Base-by-base conservation (phyloP, 257 asterid species). In the Perilla frutescens region DNA sequence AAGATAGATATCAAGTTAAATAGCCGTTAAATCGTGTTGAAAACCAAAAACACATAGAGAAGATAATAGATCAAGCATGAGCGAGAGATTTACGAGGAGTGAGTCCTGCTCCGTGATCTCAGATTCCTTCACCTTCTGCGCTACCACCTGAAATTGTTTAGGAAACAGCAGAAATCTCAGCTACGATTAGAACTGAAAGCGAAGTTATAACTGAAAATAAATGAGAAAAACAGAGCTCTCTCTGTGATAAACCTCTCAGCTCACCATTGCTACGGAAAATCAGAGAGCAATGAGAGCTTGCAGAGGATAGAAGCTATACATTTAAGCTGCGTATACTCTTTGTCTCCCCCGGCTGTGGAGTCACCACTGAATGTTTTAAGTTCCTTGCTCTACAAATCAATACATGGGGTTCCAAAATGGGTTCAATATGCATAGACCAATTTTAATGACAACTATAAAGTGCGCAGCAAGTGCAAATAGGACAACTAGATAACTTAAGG, bases 81-180 rank as follows among this genome's bases (percentile, higher is more conserved):
- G 11, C 12, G 3, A 66, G 73, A 41, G 48, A 67, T 61, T 73
- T 81, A 91, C 97, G 10, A 94, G 89, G 59, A 94, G 97, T 14
- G 98, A 94, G 69, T 94, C 98, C 95, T 91, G 98, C 86, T 90
- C 96, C 2, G 97, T 91, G 68, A 94, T 90, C 86, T 91, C 97
- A 64, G 94, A 77, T 71, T 90, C 95, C 87, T 89, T 89, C 80
- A 94, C 79, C 74, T 88, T 86, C 84, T 94, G 98, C 11, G 91
- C 95, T 31, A 87, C 94, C 62, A 89, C 96, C 98, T 93, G 89
- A 76, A 75, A 84, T 59, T 45, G 49, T 44, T 6, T n/a, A 62
- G 69, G 41, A 64, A 55, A 37, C 26, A 47, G 31, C 36, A 15
- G 70, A 63, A 37, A 5, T 12, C 49, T 64, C 59, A 76, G 77